Percentiles rank a stretch among this genome's conserved stretches.
phyloP scores from a whole-genome alignment of 192 early-diverging fungal genomes.

The Gigaspora rosea region DNA sequence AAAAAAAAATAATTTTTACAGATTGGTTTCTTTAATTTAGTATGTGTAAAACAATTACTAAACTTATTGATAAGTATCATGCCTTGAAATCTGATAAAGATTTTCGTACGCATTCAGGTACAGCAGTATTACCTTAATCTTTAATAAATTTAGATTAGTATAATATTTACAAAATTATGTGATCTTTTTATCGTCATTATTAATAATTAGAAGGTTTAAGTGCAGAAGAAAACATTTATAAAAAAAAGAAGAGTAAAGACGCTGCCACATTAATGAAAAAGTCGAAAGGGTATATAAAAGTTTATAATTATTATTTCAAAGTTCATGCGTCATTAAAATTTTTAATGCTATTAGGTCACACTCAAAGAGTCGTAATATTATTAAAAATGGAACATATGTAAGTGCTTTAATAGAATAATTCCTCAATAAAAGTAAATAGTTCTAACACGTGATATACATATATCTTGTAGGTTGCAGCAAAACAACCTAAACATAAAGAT shows the following conservation, averaged over 20 bases:
- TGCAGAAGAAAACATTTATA: not conserved
- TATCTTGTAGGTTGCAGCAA: conserved; percentile 49
- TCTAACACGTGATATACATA: not conserved
- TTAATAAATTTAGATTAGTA: not conserved
- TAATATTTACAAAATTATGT: not conserved
- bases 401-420: not conserved
- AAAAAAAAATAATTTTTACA: not conserved
- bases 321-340: not conserved
- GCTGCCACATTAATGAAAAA: not conserved
- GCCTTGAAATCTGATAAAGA: not conserved
- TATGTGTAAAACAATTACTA: not conserved
- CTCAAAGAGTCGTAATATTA: not conserved
- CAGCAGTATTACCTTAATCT: not conserved
- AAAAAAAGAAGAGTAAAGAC: not conserved
- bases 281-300: not conserved
- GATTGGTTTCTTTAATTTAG: not conserved
- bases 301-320: not conserved
- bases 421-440: not conserved
- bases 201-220: not conserved
- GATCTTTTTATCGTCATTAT: not conserved
- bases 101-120: not conserved
- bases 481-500: conserved; percentile 53
- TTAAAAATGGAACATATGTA: conserved; percentile 13
- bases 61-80: not conserved
- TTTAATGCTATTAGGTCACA: not conserved